Evolutionary conservation across 495 filamentous ascomycete genomes (phyloP).

Genomic region (Xylaria nigripes): DNA sequence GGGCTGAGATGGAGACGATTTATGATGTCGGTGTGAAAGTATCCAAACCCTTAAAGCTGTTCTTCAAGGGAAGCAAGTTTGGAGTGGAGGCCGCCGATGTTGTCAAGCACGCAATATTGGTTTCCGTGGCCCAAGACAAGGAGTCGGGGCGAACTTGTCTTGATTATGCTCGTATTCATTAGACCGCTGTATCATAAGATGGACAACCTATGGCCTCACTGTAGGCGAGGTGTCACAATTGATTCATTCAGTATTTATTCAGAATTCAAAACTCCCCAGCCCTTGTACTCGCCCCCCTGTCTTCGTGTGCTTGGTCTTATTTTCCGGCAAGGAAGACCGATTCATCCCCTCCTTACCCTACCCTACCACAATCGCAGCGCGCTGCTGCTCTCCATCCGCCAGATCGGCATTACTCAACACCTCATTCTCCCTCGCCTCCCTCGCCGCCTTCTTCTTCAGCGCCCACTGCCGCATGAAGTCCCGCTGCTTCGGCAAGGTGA

Average conservation of each 20-base stretch:
- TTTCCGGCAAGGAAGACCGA: neutral
- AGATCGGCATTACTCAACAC: neutral
- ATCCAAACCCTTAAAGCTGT: neutral
- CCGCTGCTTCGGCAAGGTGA: slow-evolving; percentile 28
- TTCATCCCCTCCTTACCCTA: neutral
- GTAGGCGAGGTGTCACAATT: slow-evolving; percentile 8
- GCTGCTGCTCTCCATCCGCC: neutral
- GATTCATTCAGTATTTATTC: slow-evolving; percentile 5
- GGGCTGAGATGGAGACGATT: neutral
- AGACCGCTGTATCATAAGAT: slow-evolving; percentile 11
- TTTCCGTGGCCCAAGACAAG: slow-evolving; percentile 1
- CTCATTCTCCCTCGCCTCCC: slow-evolving; percentile 7
- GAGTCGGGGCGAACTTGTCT: neutral
- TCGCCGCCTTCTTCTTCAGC: slow-evolving; percentile 31
- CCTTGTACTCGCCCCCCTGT: neutral
- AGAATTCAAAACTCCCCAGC: neutral
- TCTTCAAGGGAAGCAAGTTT: neutral
- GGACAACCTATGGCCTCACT: slow-evolving; percentile 4
- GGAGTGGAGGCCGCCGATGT: neutral
- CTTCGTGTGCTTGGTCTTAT: neutral
- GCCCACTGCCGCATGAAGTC: slow-evolving; percentile 41
- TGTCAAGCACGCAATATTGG: neutral
- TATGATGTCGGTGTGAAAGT: neutral
- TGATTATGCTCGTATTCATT: slow-evolving; percentile 12
- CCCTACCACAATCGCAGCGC: slow-evolving; percentile 1